Percentiles rank a stretch among this genome's conserved stretches.
phyloP scores from a whole-genome alignment of 2,329 filamentous ascomycete species.

The Colletotrichum spinosum region DNA sequence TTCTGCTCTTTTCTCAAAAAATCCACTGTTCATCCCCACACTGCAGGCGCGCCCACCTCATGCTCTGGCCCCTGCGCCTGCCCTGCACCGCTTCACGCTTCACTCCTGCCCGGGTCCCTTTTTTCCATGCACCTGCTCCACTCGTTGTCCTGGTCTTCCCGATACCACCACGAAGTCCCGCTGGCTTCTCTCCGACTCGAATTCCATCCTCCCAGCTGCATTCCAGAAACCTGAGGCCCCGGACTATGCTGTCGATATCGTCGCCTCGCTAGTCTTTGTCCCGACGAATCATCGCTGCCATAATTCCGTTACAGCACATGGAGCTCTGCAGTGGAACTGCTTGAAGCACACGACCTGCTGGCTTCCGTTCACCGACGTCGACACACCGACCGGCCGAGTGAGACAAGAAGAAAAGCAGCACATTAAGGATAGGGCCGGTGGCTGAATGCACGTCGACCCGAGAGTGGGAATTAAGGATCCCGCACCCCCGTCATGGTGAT shows the following conservation, averaged over 20 bases:
- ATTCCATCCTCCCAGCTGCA: neutral
- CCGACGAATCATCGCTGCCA: conserved; percentile 25
- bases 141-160: conserved; percentile 16
- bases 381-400: neutral
- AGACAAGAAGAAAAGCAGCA: neutral
- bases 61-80: neutral
- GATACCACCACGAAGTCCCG: neutral
- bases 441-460: conserved; percentile 21
- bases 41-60: neutral
- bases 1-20: no score
- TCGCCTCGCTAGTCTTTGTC: conserved; percentile 20
- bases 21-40: no score
- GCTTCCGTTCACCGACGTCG: conserved; percentile 4
- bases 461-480: conserved; percentile 26
- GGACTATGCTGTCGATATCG: conserved; percentile 11
- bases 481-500: conserved; percentile 37
- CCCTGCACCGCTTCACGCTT: neutral
- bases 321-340: conserved; percentile 12
- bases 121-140: conserved; percentile 16
- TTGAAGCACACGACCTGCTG: conserved; percentile 7
- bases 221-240: conserved; percentile 1
- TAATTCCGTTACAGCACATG: neutral
- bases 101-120: neutral
- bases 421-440: conserved; percentile 8
- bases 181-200: neutral